Conservation (phyloP, 2,329 filamentous ascomycete species). For the Alternaria viburni region DNA sequence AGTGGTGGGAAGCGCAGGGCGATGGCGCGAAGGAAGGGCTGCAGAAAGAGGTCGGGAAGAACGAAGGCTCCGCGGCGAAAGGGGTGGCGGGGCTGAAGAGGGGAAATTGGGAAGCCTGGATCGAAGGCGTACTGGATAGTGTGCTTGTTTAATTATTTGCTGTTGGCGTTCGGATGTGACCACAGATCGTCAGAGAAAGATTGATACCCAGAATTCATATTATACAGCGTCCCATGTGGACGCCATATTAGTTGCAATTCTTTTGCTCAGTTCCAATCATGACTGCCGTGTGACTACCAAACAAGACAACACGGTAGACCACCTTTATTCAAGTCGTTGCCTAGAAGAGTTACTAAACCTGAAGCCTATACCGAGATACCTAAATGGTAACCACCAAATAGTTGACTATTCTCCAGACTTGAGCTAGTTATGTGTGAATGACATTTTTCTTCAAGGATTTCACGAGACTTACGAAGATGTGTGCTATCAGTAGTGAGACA, state of each 20-base stretch:
- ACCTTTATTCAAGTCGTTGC: too few relatives aligned
- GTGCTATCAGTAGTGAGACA: not conserved
- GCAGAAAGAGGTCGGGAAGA: constrained; percentile 30
- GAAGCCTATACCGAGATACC: too few relatives aligned
- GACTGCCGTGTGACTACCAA: too few relatives aligned
- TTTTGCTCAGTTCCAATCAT: not conserved
- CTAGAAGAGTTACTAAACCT: too few relatives aligned
- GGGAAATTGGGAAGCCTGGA: constrained; percentile 28
- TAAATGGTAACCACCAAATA: too few relatives aligned
- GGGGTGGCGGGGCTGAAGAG: constrained; percentile 11
- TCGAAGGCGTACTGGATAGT: constrained; percentile 24
- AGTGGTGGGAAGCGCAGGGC: constrained; percentile 54
- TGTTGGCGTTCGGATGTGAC: not conserved
- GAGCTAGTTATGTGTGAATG: too few relatives aligned
- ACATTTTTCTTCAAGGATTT: too few relatives aligned
- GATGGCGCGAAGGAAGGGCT: constrained; percentile 27
- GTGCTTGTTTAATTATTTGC: constrained; percentile 19
- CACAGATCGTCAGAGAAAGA: not conserved
- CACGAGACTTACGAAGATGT: too few relatives aligned
- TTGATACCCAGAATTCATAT: not conserved
- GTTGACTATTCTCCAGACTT: too few relatives aligned
- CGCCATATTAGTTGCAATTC: not conserved
- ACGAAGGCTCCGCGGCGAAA: not conserved
- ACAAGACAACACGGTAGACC: too few relatives aligned
- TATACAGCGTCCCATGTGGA: not conserved